Evolutionary conservation across 2,329 filamentous ascomycete species (phyloP), one percentile per base, ranked within the genome.

Genomic region (Pestalotiopsis sp.): DNA sequence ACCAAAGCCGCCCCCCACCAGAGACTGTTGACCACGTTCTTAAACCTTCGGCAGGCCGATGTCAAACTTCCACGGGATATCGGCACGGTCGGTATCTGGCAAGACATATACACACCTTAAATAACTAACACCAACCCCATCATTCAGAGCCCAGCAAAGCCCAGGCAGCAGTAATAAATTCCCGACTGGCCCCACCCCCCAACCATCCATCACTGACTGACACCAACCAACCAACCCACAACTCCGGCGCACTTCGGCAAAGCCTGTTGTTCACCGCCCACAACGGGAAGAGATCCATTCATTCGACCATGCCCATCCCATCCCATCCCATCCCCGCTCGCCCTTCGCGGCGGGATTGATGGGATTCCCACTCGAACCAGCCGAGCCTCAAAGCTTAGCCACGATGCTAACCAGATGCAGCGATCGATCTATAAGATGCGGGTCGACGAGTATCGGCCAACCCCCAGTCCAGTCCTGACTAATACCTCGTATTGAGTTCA

Each of bases 321-420:
- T 23, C 20, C 20, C 31, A 36, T 45, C 41, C 2, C 17, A 4
- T 17, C 17, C 13, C 13, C 45, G 17, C 45, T 9, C 9, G 17
- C 17, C 9, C 45, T n/a, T 52, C 45, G 23, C 45, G 17, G 45
- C 57, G 17, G 14, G 27, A 13, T 14, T 27, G 57, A 4, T 6
- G 9, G 9, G 27, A 23, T 59, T 27, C 57, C 25, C 57, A 59
- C 57, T 59, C 23, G 17, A 36, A 36, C 57, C 23, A 36, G 27
- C 57, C 27, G 57, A 59, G 57, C 57, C 57, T 59, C 57, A 59
- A 59, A 59, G 57, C 57, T 59, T 59, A 59, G 57, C 57, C 23
- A 59, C 57, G 20, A 27, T 59, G 12, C 57, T 59, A 59, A 36
- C 57, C 57, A 27, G 20, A 59, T 59, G 23, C 57, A 12, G 57